Evolutionary conservation across 2,329 filamentous ascomycete genomes (phyloP).

Genomic region (Aspergillus melleus): DNA sequence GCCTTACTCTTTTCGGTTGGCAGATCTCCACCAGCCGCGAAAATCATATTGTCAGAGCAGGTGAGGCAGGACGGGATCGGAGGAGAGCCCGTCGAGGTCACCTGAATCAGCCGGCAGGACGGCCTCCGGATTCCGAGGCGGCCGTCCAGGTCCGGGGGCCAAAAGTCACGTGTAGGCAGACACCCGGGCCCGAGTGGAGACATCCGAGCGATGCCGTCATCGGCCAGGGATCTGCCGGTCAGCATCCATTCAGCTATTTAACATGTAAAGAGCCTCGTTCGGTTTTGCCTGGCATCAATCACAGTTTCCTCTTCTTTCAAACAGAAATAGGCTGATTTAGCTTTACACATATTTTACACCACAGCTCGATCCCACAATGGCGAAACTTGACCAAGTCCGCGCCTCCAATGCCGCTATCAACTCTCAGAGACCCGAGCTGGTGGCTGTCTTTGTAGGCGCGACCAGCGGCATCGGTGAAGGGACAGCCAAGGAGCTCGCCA

Average conservation of each 20-base stretch:
- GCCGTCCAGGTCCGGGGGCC: too few relatives aligned
- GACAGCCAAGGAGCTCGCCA: slow-evolving; percentile 48
- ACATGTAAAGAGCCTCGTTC: not conserved
- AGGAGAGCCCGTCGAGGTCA: too few relatives aligned
- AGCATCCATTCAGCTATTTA: not conserved
- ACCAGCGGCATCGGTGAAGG: slow-evolving; percentile 54
- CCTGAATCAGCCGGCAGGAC: too few relatives aligned
- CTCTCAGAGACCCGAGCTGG: slow-evolving; percentile 40
- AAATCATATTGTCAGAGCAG: too few relatives aligned
- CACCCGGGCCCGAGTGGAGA: not conserved
- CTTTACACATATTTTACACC: too few relatives aligned
- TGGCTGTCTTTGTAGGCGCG: slow-evolving; percentile 54
- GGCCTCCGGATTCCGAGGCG: too few relatives aligned
- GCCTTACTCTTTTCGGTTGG: too few relatives aligned
- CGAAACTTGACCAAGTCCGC: slow-evolving; percentile 11
- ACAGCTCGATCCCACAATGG: slow-evolving; percentile 9
- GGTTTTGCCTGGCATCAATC: not conserved
- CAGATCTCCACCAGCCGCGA: too few relatives aligned
- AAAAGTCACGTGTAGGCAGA: not conserved
- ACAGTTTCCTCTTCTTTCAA: not conserved
- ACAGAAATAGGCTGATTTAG: not conserved
- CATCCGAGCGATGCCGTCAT: not conserved
- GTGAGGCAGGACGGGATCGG: too few relatives aligned
- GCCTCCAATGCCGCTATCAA: slow-evolving; percentile 13
- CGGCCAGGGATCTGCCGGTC: too few relatives aligned